A percentile compares a stretch with the other conserved stretches of the same genome.
These are phyloP conservation scores for Phytophthora rubi DNA, from an alignment of 352 stramenopile species.

Conservation along the genomic window DNA sequence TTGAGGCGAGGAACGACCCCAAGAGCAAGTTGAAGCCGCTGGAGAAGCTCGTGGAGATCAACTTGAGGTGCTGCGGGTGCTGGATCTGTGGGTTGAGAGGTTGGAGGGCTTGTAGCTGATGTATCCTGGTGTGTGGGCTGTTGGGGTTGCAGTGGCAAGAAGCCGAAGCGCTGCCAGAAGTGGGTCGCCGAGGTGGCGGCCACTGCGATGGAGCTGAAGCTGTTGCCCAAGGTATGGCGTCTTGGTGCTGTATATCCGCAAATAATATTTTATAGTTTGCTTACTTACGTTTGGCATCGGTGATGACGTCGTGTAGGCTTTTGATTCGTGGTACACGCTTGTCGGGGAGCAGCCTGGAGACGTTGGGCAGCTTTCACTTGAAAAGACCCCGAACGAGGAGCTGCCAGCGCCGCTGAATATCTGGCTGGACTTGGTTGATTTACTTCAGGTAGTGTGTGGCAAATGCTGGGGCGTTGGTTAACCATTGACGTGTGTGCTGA, in stretches of 20 bases:
- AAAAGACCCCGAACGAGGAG: slow-evolving; percentile 69
- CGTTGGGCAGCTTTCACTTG: slow-evolving; percentile 46
- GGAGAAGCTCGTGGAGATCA: slow-evolving; percentile 77
- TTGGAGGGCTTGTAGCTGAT: slow-evolving; percentile 7
- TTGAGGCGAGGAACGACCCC: slow-evolving; percentile 51
- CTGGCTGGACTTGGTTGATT: slow-evolving; percentile 80
- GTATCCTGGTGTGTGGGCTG: background rate
- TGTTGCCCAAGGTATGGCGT: slow-evolving; percentile 43
- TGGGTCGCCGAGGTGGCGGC: slow-evolving; percentile 72
- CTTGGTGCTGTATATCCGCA: background rate
- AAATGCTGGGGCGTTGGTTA: background rate
- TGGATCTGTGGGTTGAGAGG: background rate
- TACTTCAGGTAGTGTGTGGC: slow-evolving; percentile 65
- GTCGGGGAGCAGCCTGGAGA: slow-evolving; percentile 41
- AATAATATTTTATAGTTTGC: background rate
- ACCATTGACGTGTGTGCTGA: slow-evolving; percentile 1
- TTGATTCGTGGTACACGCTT: slow-evolving; percentile 82
- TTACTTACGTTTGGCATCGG: background rate
- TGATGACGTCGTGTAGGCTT: slow-evolving; percentile 45
- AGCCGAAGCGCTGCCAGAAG: slow-evolving; percentile 83
- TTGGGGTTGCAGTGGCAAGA: slow-evolving; percentile 56
- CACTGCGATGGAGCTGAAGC: slow-evolving; percentile 60
- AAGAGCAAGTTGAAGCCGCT: slow-evolving; percentile 73
- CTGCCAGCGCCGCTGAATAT: slow-evolving; percentile 59
- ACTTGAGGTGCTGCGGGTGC: slow-evolving; percentile 50